Evolutionary conservation across 257 asterid genomes (phyloP).

Genomic region (Lycium ferocissimum): DNA sequence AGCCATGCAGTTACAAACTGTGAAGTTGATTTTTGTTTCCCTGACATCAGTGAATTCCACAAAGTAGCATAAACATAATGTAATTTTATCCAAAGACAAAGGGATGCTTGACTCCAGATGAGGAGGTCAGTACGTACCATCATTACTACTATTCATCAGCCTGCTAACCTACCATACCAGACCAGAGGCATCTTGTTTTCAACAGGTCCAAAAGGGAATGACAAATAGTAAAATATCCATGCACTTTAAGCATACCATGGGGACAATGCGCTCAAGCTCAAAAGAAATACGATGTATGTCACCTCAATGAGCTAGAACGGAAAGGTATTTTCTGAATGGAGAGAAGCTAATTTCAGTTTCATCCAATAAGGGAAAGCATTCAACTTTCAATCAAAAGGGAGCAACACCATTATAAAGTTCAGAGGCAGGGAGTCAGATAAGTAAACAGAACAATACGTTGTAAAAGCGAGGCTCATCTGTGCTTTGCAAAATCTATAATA

Average conservation of each 20-base stretch:
- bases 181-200: not conserved
- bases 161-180: constrained; percentile 14
- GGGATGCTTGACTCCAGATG: not conserved
- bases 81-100: not conserved
- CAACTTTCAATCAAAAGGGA: constrained; percentile 1
- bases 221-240: not conserved
- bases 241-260: not conserved
- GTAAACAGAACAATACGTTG: not conserved
- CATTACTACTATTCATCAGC: not conserved
- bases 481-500: constrained; percentile 1
- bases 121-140: not conserved
- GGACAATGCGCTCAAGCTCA: constrained; percentile 10
- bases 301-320: not conserved
- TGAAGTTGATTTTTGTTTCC: constrained; percentile 4
- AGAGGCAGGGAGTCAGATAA: not conserved
- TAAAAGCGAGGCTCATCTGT: not conserved
- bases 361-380: not conserved
- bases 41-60: not conserved
- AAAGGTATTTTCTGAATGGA: constrained; percentile 2
- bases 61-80: not conserved
- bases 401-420: not conserved
- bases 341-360: not conserved
- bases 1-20: not conserved
- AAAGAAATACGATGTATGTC: constrained; percentile 4
- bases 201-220: not conserved